phyloP scores from a whole-genome alignment of 345 rosid genomes.

The Syzygium aqueum region DNA sequence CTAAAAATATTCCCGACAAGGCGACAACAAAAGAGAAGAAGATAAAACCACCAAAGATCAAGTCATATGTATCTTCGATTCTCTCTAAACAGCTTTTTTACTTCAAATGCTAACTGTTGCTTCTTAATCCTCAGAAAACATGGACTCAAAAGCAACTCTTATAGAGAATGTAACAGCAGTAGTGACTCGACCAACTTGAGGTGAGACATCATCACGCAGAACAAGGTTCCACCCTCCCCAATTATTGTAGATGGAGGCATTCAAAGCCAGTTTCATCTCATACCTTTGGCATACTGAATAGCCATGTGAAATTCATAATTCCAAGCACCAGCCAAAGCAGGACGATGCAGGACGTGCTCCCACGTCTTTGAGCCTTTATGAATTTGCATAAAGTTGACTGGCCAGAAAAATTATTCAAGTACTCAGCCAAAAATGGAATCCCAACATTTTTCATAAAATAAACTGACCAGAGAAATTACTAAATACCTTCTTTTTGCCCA shows the following conservation, averaged over 20 bases:
- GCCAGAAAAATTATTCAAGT: background rate
- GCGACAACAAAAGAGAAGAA: background rate
- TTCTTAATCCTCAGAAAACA: background rate
- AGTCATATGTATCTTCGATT: background rate
- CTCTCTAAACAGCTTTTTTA: background rate
- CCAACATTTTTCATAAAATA: background rate
- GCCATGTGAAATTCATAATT: conserved; percentile 9
- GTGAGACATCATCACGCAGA: background rate
- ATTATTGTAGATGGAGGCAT: background rate
- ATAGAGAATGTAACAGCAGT: background rate
- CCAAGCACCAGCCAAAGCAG: background rate
- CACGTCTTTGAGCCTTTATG: background rate
- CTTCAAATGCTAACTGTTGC: background rate
- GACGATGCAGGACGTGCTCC: background rate
- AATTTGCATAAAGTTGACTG: background rate
- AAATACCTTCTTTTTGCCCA: background rate
- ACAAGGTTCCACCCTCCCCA: background rate
- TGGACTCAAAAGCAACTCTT: background rate
- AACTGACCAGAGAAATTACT: background rate
- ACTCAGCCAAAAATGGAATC: background rate
- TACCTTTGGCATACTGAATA: background rate
- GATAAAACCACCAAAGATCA: background rate
- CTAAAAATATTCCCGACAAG: background rate
- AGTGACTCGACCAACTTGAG: background rate
- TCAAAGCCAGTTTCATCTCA: background rate